These are phyloP conservation scores for Clohesyomyces aquaticus DNA, from an alignment of 495 filamentous ascomycete species.

Conservation along the genomic window DNA sequence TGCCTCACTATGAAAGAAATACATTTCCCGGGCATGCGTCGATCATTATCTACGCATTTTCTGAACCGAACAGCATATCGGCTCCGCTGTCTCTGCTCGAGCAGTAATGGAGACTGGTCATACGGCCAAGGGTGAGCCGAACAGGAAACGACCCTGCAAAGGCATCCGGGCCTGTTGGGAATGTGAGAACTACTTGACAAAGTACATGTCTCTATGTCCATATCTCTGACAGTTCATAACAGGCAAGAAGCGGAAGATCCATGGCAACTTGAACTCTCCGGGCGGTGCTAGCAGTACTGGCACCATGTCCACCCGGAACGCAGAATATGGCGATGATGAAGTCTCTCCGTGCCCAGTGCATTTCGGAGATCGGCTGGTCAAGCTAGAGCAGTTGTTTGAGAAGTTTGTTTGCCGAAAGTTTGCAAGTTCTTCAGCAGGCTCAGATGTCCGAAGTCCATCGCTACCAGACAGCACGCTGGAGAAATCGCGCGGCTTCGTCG, in stretches of 20 bases:
- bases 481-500: not conserved
- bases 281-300: not conserved
- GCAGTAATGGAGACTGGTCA: constrained; percentile 23
- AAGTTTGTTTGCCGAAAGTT: constrained; percentile 36
- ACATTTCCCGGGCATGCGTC: constrained; percentile 14
- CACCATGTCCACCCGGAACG: not conserved
- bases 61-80: constrained; percentile 2
- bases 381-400: constrained; percentile 34
- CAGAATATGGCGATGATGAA: constrained; percentile 14
- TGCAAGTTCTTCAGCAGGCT: no score
- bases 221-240: constrained; percentile 2
- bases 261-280: not conserved
- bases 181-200: constrained; percentile 22
- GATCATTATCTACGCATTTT: constrained; percentile 1
- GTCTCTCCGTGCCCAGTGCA: constrained; percentile 13
- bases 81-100: constrained; percentile 14
- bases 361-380: constrained; percentile 20
- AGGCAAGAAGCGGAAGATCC: constrained; percentile 31
- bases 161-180: constrained; percentile 34
- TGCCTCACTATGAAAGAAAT: constrained; percentile 29
- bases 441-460: constrained; percentile 10
- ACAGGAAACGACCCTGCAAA: constrained; percentile 26
- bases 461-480: not conserved
- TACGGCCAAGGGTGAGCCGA: constrained; percentile 5
- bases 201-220: not conserved